Evolutionary conservation across 371 early-diverging fungal species (phyloP).

Genomic region (Lichtheimia ramosa): DNA sequence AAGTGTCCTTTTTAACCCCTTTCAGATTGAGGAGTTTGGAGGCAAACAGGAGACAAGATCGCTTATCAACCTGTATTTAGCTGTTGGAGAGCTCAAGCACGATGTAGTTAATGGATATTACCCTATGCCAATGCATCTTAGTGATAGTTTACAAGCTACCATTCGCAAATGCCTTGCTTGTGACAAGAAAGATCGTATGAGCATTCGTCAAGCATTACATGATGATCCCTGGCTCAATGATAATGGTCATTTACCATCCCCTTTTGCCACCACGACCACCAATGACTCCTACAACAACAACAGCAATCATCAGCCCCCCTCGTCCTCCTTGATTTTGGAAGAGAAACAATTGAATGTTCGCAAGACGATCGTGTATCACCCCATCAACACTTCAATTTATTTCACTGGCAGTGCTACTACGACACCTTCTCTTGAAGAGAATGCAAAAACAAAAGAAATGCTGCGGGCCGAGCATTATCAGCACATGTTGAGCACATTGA

Average conservation of each 20-base stretch:
- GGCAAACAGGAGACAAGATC: too few species aligned
- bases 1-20: conserved; percentile 6
- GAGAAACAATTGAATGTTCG: conserved; percentile 19
- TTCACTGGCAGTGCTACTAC: conserved; percentile 30
- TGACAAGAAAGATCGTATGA: conserved; percentile 46
- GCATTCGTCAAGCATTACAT: conserved; percentile 40
- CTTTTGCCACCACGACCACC: conserved; percentile 16
- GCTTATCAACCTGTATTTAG: conserved; percentile 18
- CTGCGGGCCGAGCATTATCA: conserved; percentile 31
- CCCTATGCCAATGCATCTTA: conserved; percentile 51
- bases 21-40: conserved; percentile 6
- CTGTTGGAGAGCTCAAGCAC: conserved; percentile 64
- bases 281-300: background rate
- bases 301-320: too few species aligned
- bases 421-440: conserved; percentile 17
- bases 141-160: conserved; percentile 43
- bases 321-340: conserved; percentile 11
- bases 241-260: conserved; percentile 23
- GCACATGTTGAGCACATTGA: conserved; percentile 8
- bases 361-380: conserved; percentile 39
- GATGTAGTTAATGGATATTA: conserved; percentile 65
- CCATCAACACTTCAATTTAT: conserved; percentile 40
- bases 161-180: conserved; percentile 53
- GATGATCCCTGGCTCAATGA: conserved; percentile 57
- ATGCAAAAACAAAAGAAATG: conserved; percentile 22